phyloP scores from a whole-genome alignment of 2,329 filamentous ascomycete genomes.

The Alternaria brassicae region DNA sequence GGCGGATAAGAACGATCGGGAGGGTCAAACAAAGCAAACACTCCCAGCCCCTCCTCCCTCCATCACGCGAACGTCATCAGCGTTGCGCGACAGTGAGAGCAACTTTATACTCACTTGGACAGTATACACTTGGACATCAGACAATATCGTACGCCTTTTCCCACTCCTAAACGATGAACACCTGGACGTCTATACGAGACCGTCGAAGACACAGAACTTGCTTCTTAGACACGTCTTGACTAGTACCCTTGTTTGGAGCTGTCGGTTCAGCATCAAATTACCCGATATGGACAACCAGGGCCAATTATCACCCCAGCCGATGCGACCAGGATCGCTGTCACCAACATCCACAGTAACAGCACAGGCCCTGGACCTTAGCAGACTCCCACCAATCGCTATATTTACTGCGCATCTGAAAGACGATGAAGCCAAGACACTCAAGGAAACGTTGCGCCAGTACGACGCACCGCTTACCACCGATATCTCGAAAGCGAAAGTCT shows the following conservation, averaged over 20 bases:
- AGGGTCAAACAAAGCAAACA: constrained; percentile 12
- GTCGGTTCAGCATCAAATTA: constrained; percentile 29
- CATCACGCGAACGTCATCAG: constrained; percentile 28
- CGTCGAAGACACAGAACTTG: constrained; percentile 27
- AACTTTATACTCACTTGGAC: background rate
- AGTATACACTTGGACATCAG: background rate
- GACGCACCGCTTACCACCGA: constrained; percentile 72
- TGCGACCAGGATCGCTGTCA: constrained; percentile 25
- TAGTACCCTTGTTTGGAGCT: constrained; percentile 36
- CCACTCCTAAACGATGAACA: constrained; percentile 30
- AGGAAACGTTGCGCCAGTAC: constrained; percentile 65
- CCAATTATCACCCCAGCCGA: constrained; percentile 30
- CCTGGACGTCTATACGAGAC: constrained; percentile 12
- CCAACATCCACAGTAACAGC: constrained; percentile 25
- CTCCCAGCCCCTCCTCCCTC: constrained; percentile 10
- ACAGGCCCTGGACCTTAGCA: constrained; percentile 49
- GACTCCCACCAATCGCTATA: constrained; percentile 72
- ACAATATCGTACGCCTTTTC: constrained; percentile 10
- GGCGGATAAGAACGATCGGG: constrained; percentile 3
- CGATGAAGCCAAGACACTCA: constrained; percentile 68
- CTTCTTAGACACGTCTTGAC: constrained; percentile 37
- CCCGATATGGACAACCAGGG: constrained; percentile 30
- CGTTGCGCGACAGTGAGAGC: background rate
- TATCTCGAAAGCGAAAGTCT: constrained; percentile 72
- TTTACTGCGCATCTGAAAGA: constrained; percentile 72